Evolutionary conservation across 805 yeast genomes (phyloP), one percentile per base, ranked within the genome.

Genomic region (Candida coleopterorum): DNA sequence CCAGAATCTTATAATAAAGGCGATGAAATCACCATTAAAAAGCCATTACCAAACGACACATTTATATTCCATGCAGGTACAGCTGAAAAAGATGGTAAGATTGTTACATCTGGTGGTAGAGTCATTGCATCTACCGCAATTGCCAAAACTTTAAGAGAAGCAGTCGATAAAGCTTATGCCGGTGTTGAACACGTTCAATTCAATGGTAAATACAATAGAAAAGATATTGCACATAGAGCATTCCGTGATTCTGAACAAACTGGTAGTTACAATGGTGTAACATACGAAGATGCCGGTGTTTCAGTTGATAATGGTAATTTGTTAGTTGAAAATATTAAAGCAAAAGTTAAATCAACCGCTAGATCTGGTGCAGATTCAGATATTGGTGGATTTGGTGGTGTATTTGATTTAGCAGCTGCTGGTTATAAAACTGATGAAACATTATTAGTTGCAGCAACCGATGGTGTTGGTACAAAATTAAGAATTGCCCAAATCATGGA

Each of bases 331-430:
- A 79, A 81, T 50, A 93, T 93, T 64, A 93, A 93, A 64, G 77
- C 80, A 34, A 77, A 81, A 63, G 99, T 93, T 35, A 86, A 83
- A 59, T 82, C 96, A 5, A 93, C 99, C 8, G 80, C 84, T 27
- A 81, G 99, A 64, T 73, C 94, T 23, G 99, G 99, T 53, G 93
- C 99, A 24, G 96, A 93, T 55, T 85, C 97, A 11, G 96, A 88
- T 49, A 93, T 93, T 50, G 99, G 99, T 56, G 99, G 99, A 2
- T 93, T 93, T 55, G 99, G 99, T 48, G 99, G 99, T 48, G 67
- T 90, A 29, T 94, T 93, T 48, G 98, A 94, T 59, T 72, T 93
- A 53, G 75, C 79, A 48, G 79, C 80, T 35, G 95, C 95, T 30
- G 97, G 97, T 6, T 93, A 81, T 64, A 78, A 79, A 48, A 76